Percentiles rank a stretch among this genome's conserved stretches.
Evolutionary conservation across 352 stramenopile species (phyloP).

Genomic region (Phytopythium delawarense): DNA sequence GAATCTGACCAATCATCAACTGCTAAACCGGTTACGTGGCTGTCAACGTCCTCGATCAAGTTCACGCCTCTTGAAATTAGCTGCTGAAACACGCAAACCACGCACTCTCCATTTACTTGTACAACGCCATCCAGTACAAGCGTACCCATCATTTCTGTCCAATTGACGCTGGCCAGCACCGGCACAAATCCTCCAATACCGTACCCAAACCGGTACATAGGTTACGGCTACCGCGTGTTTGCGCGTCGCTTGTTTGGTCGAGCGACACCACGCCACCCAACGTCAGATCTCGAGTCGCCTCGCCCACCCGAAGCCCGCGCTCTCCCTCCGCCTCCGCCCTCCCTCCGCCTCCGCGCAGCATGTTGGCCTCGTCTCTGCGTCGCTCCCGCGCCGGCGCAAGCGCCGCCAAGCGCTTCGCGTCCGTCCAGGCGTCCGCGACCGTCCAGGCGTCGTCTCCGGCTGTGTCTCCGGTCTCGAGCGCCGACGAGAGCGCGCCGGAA

Average conservation of each 20-base stretch:
- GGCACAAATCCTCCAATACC: not conserved
- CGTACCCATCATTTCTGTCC: constrained; percentile 5
- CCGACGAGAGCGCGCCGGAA: constrained; percentile 14
- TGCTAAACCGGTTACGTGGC: not conserved
- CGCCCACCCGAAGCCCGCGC: not conserved
- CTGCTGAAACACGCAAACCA: not conserved
- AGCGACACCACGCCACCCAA: not conserved
- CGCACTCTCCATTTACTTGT: not conserved
- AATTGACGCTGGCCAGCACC: not conserved
- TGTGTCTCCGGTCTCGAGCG: not conserved
- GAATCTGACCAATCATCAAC: not conserved
- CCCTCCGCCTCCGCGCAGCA: constrained; percentile 5
- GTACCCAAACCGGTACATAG: not conserved
- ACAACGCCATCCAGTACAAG: not conserved
- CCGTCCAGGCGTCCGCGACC: constrained; percentile 27
- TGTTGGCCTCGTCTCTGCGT: constrained; percentile 38
- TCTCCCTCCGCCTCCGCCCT: not conserved
- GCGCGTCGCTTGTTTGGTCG: not conserved
- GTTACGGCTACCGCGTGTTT: not conserved
- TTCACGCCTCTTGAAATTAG: not conserved
- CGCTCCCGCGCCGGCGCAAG: constrained; percentile 14
- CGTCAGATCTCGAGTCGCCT: constrained; percentile 5
- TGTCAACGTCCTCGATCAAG: not conserved
- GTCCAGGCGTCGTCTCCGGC: constrained; percentile 1
- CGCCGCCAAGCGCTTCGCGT: constrained; percentile 25